Evolutionary conservation across 768 basidiomycete species (phyloP).

Genomic region (Aureoboletus auriporus): DNA sequence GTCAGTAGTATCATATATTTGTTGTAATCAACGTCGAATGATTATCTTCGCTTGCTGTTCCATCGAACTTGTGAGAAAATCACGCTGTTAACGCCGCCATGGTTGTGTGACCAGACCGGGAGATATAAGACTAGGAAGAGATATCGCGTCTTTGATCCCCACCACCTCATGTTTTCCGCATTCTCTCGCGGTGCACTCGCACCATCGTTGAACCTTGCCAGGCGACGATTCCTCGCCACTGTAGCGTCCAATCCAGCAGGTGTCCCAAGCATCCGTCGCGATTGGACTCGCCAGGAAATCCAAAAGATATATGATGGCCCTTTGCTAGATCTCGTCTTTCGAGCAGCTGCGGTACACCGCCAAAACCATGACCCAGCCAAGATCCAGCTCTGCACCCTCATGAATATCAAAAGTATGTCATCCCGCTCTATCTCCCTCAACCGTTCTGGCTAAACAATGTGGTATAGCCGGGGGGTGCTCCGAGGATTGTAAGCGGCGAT

Average conservation of each 20-base stretch:
- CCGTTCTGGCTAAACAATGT: constrained; percentile 5
- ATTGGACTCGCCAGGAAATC: constrained; percentile 80
- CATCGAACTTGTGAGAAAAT: neutral
- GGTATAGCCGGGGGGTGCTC: constrained; percentile 84
- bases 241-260: constrained; percentile 27
- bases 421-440: constrained; percentile 22
- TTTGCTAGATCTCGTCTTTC: constrained; percentile 84
- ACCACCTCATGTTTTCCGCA: constrained; percentile 11
- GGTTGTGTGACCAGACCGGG: neutral
- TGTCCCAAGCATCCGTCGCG: constrained; percentile 39
- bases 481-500: constrained; percentile 75
- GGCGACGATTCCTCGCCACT: constrained; percentile 58
- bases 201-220: constrained; percentile 10
- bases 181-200: constrained; percentile 5
- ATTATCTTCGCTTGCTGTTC: neutral
- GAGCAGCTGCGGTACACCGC: constrained; percentile 80
- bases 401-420: constrained; percentile 96
- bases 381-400: constrained; percentile 93
- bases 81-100: constrained; percentile 4
- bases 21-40: constrained; percentile 25
- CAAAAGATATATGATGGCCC: constrained; percentile 83
- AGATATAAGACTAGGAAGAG: neutral
- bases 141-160: neutral
- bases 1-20: constrained; percentile 24
- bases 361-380: constrained; percentile 84